Evolutionary conservation across 306 rosid genomes (phyloP).

Genomic region (Inga oerstediana): DNA sequence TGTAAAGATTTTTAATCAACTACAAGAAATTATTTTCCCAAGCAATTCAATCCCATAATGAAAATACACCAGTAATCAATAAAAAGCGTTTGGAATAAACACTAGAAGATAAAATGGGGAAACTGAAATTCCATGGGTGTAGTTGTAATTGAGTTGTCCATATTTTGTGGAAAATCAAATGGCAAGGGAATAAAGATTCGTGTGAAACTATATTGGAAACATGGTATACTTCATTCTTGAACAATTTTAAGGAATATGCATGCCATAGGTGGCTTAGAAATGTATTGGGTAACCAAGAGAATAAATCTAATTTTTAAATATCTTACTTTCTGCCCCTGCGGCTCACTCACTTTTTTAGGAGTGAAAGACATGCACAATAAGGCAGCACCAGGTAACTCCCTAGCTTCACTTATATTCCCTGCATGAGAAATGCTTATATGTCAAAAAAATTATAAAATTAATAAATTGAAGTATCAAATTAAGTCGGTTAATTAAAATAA

Average conservation of each 20-base stretch:
- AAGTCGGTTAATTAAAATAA: background rate
- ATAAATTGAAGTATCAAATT: constrained; percentile 23
- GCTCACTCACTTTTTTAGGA: constrained; percentile 64
- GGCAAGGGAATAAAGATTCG: background rate
- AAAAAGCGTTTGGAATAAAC: background rate
- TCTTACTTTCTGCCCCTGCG: constrained; percentile 60
- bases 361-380: constrained; percentile 70
- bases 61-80: background rate
- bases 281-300: constrained; percentile 30
- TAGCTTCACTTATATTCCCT: constrained; percentile 64
- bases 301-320: constrained; percentile 21
- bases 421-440: constrained; percentile 35
- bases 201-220: background rate
- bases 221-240: background rate
- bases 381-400: constrained; percentile 87
- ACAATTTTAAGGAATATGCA: background rate
- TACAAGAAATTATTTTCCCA: background rate
- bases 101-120: background rate
- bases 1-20: background rate
- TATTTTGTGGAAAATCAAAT: background rate
- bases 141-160: background rate
- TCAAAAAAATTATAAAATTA: constrained; percentile 32
- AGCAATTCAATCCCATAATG: background rate
- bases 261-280: background rate
- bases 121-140: background rate